Evolutionary conservation across 2,329 filamentous ascomycete species (phyloP).

Genomic region (Cercospora zeina): DNA sequence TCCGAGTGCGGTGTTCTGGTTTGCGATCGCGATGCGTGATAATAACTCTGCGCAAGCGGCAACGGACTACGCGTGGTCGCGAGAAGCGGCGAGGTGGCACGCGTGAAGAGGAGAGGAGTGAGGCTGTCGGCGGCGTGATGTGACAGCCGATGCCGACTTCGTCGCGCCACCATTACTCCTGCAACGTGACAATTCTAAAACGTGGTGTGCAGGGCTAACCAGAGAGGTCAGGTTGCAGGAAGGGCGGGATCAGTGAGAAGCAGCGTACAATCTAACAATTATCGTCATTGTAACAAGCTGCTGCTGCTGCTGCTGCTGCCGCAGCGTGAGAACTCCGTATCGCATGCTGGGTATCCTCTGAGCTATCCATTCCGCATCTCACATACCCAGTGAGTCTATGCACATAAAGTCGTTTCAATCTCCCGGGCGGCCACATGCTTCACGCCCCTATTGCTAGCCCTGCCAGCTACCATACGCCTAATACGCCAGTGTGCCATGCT

Average conservation of each 20-base stretch:
- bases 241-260: not conserved
- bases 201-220: not conserved
- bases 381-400: constrained; percentile 24
- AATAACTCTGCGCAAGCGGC: not conserved
- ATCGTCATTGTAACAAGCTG: constrained; percentile 7
- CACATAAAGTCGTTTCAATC: constrained; percentile 21
- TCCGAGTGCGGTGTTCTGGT: not conserved
- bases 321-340: constrained; percentile 20
- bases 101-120: constrained; percentile 1
- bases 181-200: not conserved
- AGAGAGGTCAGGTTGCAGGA: not conserved
- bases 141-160: not conserved
- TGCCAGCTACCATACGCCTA: constrained; percentile 30
- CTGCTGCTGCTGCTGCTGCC: constrained; percentile 11
- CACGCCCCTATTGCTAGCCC: constrained; percentile 35
- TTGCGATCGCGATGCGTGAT: not conserved
- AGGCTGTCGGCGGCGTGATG: constrained; percentile 9
- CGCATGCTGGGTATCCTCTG: constrained; percentile 27
- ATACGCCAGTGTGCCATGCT: constrained; percentile 29
- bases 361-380: constrained; percentile 26
- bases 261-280: constrained; percentile 5
- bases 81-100: not conserved
- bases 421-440: constrained; percentile 41
- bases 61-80: not conserved
- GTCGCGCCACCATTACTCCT: not conserved